phyloP scores from a whole-genome alignment of 1,139 yeast genomes.

The Yamadazyma spencermartinsiae region DNA sequence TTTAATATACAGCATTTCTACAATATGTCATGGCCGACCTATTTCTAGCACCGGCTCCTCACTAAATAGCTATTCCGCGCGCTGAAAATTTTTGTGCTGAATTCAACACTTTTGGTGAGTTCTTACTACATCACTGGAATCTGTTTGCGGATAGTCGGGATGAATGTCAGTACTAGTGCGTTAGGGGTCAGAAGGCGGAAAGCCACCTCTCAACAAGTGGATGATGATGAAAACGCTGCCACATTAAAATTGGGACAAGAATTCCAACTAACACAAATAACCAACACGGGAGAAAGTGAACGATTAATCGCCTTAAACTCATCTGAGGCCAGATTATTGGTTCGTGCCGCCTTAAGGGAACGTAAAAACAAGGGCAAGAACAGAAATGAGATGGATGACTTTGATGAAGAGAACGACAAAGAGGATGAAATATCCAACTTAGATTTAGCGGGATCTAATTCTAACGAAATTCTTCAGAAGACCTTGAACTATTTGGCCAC shows the following conservation, averaged over 20 bases:
- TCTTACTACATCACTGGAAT: too few species aligned
- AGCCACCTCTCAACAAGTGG: constrained; percentile 60
- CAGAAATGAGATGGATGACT: constrained; percentile 30
- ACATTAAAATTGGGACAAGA: constrained; percentile 87
- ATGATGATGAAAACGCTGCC: constrained; percentile 89
- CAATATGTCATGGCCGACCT: too few species aligned
- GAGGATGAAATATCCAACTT: constrained; percentile 67
- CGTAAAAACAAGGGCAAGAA: constrained; percentile 46
- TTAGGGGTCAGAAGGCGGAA: constrained; percentile 74
- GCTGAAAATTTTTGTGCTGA: not conserved
- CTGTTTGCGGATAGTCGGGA: constrained; percentile 20
- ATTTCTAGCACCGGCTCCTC: not conserved
- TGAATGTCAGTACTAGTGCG: constrained; percentile 91
- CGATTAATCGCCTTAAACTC: constrained; percentile 82
- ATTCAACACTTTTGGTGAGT: too few species aligned
- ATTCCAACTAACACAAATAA: constrained; percentile 76
- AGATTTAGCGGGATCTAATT: constrained; percentile 66
- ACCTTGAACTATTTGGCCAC: constrained; percentile 84
- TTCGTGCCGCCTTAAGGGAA: constrained; percentile 86
- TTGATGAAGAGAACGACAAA: constrained; percentile 44
- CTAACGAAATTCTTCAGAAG: constrained; percentile 77
- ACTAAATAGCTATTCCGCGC: too few species aligned
- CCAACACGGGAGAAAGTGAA: constrained; percentile 76
- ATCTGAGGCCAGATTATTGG: constrained; percentile 85
- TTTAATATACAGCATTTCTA: not conserved